Conservation (phyloP, 352 stramenopile species). For the Blastocystis sp. region DNA sequence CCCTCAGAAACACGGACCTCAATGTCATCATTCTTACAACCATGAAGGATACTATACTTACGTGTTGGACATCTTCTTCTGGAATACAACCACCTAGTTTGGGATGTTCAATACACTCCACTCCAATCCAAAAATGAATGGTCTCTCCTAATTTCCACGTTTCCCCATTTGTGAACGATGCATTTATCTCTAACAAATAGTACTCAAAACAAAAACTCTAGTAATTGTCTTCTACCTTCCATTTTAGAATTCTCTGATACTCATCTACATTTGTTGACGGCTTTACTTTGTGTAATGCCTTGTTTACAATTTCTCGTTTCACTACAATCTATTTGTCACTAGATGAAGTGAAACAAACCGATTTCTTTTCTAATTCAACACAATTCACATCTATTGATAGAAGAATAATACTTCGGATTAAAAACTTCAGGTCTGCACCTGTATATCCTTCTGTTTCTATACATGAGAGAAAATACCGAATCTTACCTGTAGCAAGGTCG, state of each 20-base stretch:
- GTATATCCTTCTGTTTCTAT: constrained; percentile 50
- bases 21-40: constrained; percentile 28
- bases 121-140: neutral
- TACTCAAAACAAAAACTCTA: neutral
- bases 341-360: neutral
- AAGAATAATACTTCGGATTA: constrained; percentile 30
- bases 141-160: neutral
- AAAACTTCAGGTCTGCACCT: constrained; percentile 44
- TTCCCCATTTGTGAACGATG: neutral
- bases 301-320: neutral
- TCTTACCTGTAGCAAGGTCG: neutral
- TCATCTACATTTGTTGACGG: neutral
- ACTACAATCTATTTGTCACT: neutral
- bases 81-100: too few species aligned
- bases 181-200: neutral
- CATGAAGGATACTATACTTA: neutral
- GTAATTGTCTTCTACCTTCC: constrained; percentile 12
- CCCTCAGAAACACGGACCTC: constrained; percentile 65
- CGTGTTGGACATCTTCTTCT: neutral
- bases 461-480: neutral
- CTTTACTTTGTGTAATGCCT: neutral
- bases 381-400: neutral
- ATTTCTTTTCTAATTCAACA: neutral
- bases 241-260: constrained; percentile 15
- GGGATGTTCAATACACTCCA: too few species aligned